A percentile compares a stretch with the other conserved stretches of the same genome.
phyloP scores from a whole-genome alignment of 768 basidiomycete species.

The Xerocomellus chrysenteron region DNA sequence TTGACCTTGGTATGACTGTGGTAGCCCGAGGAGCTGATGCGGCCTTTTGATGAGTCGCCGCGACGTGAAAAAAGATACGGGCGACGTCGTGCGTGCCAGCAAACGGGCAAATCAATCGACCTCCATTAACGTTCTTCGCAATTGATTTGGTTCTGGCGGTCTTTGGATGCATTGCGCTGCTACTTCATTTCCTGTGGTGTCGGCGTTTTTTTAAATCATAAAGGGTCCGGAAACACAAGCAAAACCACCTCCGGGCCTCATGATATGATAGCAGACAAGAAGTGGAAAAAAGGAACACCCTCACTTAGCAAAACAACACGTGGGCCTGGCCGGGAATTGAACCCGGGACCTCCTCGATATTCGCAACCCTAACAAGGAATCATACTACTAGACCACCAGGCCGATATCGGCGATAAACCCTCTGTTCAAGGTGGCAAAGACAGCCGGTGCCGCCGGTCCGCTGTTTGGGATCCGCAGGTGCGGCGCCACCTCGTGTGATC shows the following conservation, averaged over 20 bases:
- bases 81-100: background rate
- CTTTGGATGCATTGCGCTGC: constrained; percentile 23
- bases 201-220: constrained; percentile 31
- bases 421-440: background rate
- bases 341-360: constrained; percentile 80
- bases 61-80: constrained; percentile 41
- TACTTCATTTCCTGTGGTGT: constrained; percentile 22
- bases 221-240: constrained; percentile 5
- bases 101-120: constrained; percentile 24
- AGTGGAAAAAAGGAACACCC: background rate
- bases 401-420: constrained; percentile 19
- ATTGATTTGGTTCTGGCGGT: constrained; percentile 5
- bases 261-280: background rate
- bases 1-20: constrained; percentile 31
- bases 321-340: constrained; percentile 82
- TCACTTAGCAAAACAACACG: constrained; percentile 6
- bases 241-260: background rate
- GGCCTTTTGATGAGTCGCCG: constrained; percentile 40
- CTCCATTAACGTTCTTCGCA: constrained; percentile 9
- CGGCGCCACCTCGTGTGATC: too few species aligned
- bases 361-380: constrained; percentile 56
- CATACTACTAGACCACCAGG: constrained; percentile 67
- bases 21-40: constrained; percentile 32
- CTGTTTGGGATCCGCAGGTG: background rate
- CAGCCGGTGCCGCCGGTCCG: background rate